Percentiles rank a stretch among this genome's conserved stretches.
Evolutionary conservation across 164 flowering plant species (phyloP).

Genomic region (Vitis amurensis): DNA sequence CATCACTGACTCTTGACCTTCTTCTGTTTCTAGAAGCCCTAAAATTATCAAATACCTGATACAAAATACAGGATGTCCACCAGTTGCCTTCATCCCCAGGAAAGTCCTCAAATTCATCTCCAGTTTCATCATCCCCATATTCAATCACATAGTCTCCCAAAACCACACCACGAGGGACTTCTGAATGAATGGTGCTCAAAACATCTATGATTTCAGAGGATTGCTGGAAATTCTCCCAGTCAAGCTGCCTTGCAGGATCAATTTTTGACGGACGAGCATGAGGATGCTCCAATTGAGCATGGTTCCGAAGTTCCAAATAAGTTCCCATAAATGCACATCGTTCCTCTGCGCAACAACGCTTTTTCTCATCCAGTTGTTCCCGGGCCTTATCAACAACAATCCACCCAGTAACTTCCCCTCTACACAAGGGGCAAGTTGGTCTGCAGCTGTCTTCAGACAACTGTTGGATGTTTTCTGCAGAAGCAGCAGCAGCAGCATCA

Average conservation of each 20-base stretch:
- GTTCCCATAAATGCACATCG: conserved; percentile 63
- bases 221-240: conserved; percentile 97
- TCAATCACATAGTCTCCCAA: conserved; percentile 96
- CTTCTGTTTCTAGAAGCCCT: conserved; percentile 84
- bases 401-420: conserved; percentile 98
- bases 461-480: conserved; percentile 24
- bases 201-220: conserved; percentile 93
- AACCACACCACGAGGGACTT: conserved; percentile 91
- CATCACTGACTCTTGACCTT: conserved; percentile 56
- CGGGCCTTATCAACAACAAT: conserved; percentile 65
- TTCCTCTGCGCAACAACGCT: conserved; percentile 76
- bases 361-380: conserved; percentile 54
- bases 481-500: not conserved
- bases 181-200: conserved; percentile 87
- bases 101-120: conserved; percentile 84
- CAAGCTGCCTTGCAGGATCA: conserved; percentile 88
- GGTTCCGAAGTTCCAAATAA: conserved; percentile 68
- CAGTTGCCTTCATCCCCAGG: conserved; percentile 84
- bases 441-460: conserved; percentile 28
- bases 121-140: conserved; percentile 79
- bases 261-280: conserved; percentile 85
- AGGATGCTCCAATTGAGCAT: conserved; percentile 78
- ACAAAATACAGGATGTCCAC: conserved; percentile 95
- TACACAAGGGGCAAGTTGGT: conserved; percentile 84
- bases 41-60: conserved; percentile 86